These are phyloP conservation scores for Mycotypha africana DNA, from an alignment of 371 early-diverging fungal species.

Conservation along the genomic window DNA sequence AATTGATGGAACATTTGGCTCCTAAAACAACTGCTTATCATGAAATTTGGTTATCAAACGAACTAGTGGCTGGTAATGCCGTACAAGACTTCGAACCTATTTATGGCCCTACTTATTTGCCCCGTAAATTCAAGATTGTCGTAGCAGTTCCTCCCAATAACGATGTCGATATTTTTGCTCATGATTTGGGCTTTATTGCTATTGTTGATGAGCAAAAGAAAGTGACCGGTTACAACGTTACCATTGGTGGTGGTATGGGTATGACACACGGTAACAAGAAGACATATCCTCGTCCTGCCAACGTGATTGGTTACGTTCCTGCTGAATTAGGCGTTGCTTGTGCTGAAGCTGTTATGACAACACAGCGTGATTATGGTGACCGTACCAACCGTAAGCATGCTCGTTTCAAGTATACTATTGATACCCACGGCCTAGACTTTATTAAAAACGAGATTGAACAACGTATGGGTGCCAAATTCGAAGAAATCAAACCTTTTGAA, in stretches of 20 bases:
- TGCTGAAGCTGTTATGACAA: slow-evolving; percentile 82
- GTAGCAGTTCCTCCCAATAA: slow-evolving; percentile 93
- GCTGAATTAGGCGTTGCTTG: slow-evolving; percentile 73
- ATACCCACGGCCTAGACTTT: slow-evolving; percentile 88
- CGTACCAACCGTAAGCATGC: slow-evolving; percentile 96
- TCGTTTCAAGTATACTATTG: slow-evolving; percentile 94
- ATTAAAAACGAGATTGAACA: slow-evolving; percentile 81
- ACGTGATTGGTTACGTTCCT: slow-evolving; percentile 73
- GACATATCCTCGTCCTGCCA: slow-evolving; percentile 87
- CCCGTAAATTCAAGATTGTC: slow-evolving; percentile 94
- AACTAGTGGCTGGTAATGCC: slow-evolving; percentile 74
- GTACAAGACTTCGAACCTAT: slow-evolving; percentile 85
- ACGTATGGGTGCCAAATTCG: slow-evolving; percentile 69
- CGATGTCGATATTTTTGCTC: slow-evolving; percentile 93
- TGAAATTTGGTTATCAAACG: slow-evolving; percentile 93
- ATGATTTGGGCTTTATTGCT: slow-evolving; percentile 91
- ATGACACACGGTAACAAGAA: slow-evolving; percentile 95
- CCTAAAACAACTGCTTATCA: slow-evolving; percentile 89
- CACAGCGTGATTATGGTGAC: slow-evolving; percentile 92
- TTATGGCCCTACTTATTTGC: slow-evolving; percentile 88
- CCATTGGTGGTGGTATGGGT: slow-evolving; percentile 96
- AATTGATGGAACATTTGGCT: slow-evolving; percentile 70
- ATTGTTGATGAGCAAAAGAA: slow-evolving; percentile 64
- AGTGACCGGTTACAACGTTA: slow-evolving; percentile 87
- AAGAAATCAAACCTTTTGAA: slow-evolving; percentile 57